phyloP scores from a whole-genome alignment of 495 filamentous ascomycete genomes.

The Sphaerosporella brunnea region DNA sequence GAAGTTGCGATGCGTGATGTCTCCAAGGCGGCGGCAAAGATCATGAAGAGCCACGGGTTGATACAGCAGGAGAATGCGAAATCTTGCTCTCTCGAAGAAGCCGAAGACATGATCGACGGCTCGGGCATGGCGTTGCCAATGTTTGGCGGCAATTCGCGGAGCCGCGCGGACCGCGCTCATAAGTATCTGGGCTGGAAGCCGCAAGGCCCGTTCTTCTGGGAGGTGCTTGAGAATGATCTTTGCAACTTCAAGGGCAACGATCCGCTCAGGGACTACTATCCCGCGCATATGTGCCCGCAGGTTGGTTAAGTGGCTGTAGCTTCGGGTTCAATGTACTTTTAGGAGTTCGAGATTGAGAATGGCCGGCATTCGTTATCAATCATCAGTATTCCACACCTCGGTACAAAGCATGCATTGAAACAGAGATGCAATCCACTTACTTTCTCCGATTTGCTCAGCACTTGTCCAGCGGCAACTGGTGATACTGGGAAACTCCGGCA shows the following conservation, averaged over 20 bases:
- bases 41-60: background rate
- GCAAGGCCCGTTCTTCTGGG: background rate
- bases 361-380: too few relatives aligned
- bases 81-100: background rate
- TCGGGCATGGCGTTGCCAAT: background rate
- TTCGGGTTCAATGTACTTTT: too few relatives aligned
- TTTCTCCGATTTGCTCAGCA: too few relatives aligned
- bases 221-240: background rate
- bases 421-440: too few relatives aligned
- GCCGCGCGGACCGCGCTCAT: background rate
- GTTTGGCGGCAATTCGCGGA: background rate
- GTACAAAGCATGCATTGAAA: too few relatives aligned
- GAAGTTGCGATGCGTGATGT: background rate
- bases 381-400: too few relatives aligned
- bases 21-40: background rate
- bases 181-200: background rate
- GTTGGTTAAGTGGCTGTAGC: too few relatives aligned
- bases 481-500: too few relatives aligned
- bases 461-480: too few relatives aligned
- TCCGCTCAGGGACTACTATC: background rate
- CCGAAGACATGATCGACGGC: background rate
- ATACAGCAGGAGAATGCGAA: background rate
- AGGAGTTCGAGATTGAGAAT: too few relatives aligned
- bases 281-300: background rate
- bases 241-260: background rate